Evolutionary conservation across 2,329 filamentous ascomycete species (phyloP).

Genomic region (Ophiostoma perfectum): DNA sequence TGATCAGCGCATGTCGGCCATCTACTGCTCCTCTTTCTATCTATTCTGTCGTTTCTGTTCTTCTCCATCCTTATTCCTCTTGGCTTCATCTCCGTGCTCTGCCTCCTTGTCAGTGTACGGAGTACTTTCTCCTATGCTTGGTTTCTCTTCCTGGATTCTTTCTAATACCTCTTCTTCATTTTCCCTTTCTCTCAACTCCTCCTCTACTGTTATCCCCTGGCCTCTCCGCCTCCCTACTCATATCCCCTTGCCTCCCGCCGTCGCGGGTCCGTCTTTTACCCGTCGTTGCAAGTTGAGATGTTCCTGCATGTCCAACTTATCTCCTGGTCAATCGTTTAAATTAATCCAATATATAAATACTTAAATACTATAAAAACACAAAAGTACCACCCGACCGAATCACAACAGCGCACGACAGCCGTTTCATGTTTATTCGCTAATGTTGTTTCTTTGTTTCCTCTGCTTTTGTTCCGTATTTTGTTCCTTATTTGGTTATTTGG

Average conservation of each 20-base stretch:
- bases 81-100: too few species aligned
- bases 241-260: neutral
- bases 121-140: too few species aligned
- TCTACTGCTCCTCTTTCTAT: too few species aligned
- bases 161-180: neutral
- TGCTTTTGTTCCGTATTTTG: too few species aligned
- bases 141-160: neutral
- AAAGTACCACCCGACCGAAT: constrained; percentile 2
- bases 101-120: too few species aligned
- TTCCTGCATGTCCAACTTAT: neutral
- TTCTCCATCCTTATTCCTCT: too few species aligned
- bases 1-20: too few species aligned
- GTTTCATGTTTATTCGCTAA: neutral
- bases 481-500: neutral
- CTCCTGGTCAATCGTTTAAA: neutral
- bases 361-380: neutral
- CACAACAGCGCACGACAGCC: constrained; percentile 1
- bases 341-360: neutral
- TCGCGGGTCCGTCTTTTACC: neutral
- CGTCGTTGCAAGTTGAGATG: neutral
- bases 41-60: too few species aligned
- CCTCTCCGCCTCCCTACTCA: neutral
- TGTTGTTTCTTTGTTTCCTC: neutral
- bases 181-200: neutral
- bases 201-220: neutral